A percentile compares a stretch with the other conserved stretches of the same genome.
phyloP scores from a whole-genome alignment of 306 rosid genomes.

The Senna tora region DNA sequence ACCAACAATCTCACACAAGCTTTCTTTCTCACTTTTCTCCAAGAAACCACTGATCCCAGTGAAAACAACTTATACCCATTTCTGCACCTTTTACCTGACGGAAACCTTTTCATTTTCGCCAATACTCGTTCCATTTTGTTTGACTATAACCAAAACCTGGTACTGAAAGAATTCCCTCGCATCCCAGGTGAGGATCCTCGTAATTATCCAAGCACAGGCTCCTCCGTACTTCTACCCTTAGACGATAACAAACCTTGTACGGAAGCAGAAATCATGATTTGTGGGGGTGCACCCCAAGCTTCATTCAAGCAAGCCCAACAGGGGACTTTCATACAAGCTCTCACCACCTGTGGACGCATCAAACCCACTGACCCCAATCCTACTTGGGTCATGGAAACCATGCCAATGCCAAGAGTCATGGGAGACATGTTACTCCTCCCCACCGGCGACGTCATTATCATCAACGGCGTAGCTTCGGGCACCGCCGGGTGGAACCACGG shows the following conservation, averaged over 20 bases:
- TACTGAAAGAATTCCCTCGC: constrained; percentile 59
- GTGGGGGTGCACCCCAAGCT: constrained; percentile 71
- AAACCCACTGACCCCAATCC: constrained; percentile 52
- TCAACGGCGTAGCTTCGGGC: constrained; percentile 62
- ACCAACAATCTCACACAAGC: background rate
- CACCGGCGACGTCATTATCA: constrained; percentile 58
- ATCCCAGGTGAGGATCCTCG: constrained; percentile 71
- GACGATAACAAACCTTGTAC: constrained; percentile 44
- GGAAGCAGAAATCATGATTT: constrained; percentile 60
- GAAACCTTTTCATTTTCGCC: constrained; percentile 82
- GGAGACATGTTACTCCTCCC: constrained; percentile 79
- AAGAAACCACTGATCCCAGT: constrained; percentile 50
- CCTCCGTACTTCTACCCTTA: constrained; percentile 77
- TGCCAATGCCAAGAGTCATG: constrained; percentile 76
- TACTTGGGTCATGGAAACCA: constrained; percentile 63
- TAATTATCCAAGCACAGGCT: constrained; percentile 81
- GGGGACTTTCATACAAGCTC: constrained; percentile 44
- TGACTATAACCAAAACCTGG: constrained; percentile 51
- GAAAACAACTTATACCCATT: constrained; percentile 88
- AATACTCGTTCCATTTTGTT: constrained; percentile 62
- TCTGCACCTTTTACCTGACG: constrained; percentile 77
- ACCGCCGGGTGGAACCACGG: constrained; percentile 82
- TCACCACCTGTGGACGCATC: constrained; percentile 59
- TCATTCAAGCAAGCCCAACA: constrained; percentile 34
- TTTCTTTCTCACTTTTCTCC: constrained; percentile 44